Conservation (phyloP, 2,329 filamentous ascomycete species). For the Hirsutella rhossiliensis region DNA sequence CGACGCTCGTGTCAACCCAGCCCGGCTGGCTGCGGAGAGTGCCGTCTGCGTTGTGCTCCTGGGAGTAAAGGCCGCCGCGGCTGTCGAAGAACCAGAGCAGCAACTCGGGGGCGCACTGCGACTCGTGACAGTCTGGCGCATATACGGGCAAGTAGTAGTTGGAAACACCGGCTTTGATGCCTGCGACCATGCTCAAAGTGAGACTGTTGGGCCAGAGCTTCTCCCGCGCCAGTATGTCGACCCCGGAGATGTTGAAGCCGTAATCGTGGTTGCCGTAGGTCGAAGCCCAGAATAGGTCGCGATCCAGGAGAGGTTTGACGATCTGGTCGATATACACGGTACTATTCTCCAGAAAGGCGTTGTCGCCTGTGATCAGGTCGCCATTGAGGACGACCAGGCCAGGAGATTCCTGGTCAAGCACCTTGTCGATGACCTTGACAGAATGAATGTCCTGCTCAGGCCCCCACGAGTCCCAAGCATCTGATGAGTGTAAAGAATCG, state of each 20-base stretch:
- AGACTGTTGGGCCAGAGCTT: constrained; percentile 22
- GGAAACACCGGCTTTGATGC: constrained; percentile 24
- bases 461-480: constrained; percentile 31
- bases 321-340: constrained; percentile 47
- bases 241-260: constrained; percentile 41
- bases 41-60: constrained; percentile 18
- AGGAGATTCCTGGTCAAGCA: constrained; percentile 44
- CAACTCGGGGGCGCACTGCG: constrained; percentile 23
- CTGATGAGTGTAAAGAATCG: constrained; percentile 10
- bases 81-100: constrained; percentile 66
- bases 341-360: constrained; percentile 39
- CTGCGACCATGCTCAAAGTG: constrained; percentile 27
- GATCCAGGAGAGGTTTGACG: constrained; percentile 42
- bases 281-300: constrained; percentile 48
- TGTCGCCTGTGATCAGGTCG: constrained; percentile 59
- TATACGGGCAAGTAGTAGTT: constrained; percentile 38
- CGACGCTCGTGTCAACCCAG: constrained; percentile 33
- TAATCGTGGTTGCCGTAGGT: constrained; percentile 64
- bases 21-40: constrained; percentile 22
- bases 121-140: constrained; percentile 17
- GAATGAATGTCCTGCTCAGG: constrained; percentile 45
- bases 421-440: constrained; percentile 39
- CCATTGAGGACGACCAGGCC: constrained; percentile 58
- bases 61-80: constrained; percentile 42
- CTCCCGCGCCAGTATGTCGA: constrained; percentile 29